phyloP scores from a whole-genome alignment of 805 yeast species.

The Kluyveromyces dobzhanskii region DNA sequence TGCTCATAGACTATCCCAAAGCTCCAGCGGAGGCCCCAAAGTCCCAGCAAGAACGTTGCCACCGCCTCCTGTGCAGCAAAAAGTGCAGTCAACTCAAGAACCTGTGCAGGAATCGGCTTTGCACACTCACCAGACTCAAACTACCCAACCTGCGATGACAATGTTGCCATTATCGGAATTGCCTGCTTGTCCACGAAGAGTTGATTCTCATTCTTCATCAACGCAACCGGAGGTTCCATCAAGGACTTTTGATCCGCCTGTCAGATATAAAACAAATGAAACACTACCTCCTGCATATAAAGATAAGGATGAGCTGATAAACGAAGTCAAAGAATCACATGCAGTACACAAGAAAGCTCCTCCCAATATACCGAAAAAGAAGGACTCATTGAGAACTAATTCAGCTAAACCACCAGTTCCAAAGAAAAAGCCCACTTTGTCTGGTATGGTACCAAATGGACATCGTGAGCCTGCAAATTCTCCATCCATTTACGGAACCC shows the following conservation, averaged over 20 bases:
- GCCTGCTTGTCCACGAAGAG: not conserved
- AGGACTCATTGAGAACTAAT: constrained; percentile 7
- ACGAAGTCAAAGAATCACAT: not conserved
- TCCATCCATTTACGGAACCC: not conserved
- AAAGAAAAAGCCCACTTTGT: constrained; percentile 6
- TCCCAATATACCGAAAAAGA: constrained; percentile 16
- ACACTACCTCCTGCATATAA: not conserved
- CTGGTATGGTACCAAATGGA: not conserved
- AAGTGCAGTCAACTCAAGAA: too few relatives aligned
- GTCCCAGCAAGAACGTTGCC: too few relatives aligned
- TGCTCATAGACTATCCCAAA: too few relatives aligned
- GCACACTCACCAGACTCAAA: too few relatives aligned
- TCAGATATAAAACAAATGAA: constrained; percentile 1
- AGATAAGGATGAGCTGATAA: not conserved
- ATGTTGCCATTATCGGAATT: not conserved
- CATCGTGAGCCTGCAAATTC: not conserved
- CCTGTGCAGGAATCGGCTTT: too few relatives aligned
- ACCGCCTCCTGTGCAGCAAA: too few relatives aligned
- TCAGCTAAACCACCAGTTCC: constrained; percentile 13
- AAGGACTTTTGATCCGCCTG: constrained; percentile 1
- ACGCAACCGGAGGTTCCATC: not conserved
- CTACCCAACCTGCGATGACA: not conserved
- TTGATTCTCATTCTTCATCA: not conserved
- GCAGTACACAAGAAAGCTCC: constrained; percentile 11
- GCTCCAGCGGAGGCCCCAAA: too few relatives aligned